Conservation (phyloP, 2,329 filamentous ascomycete species). For the Sporothrix schenckii region DNA sequence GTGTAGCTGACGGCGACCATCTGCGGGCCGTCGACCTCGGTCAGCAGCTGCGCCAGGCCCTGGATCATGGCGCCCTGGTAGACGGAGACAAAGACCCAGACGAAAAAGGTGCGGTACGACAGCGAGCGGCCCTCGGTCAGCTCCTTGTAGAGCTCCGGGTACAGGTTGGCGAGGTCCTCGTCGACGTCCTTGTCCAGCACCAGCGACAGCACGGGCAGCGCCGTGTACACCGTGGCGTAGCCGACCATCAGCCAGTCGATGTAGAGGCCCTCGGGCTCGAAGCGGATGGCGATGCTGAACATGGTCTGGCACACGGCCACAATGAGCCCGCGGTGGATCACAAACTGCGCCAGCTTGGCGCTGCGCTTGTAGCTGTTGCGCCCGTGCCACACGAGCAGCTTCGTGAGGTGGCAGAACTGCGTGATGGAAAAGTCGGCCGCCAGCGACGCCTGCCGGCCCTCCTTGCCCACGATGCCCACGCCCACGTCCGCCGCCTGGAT, state of each 20-base stretch:
- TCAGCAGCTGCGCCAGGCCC: conserved; percentile 85
- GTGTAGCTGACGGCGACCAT: conserved; percentile 95
- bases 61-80: conserved; percentile 97
- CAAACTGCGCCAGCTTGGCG: conserved; percentile 95
- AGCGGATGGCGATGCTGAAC: conserved; percentile 89
- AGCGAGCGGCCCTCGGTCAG: conserved; percentile 85
- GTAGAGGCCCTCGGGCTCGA: conserved; percentile 93
- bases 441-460: conserved; percentile 89
- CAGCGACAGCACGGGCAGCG: conserved; percentile 86
- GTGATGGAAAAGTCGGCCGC: conserved; percentile 97
- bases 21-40: conserved; percentile 69
- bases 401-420: conserved; percentile 92
- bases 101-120: conserved; percentile 91
- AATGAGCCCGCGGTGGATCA: conserved; percentile 95
- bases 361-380: conserved; percentile 95
- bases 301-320: conserved; percentile 96
- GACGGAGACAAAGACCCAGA: conserved; percentile 92
- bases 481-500: conserved; percentile 98
- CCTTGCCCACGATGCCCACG: conserved; percentile 96
- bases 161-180: conserved; percentile 88
- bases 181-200: conserved; percentile 95
- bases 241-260: conserved; percentile 96
- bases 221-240: conserved; percentile 95
- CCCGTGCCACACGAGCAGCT: conserved; percentile 97
- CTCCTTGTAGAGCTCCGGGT: conserved; percentile 97